phyloP scores from a whole-genome alignment of 768 basidiomycete species.

The Scleroderma bovista region DNA sequence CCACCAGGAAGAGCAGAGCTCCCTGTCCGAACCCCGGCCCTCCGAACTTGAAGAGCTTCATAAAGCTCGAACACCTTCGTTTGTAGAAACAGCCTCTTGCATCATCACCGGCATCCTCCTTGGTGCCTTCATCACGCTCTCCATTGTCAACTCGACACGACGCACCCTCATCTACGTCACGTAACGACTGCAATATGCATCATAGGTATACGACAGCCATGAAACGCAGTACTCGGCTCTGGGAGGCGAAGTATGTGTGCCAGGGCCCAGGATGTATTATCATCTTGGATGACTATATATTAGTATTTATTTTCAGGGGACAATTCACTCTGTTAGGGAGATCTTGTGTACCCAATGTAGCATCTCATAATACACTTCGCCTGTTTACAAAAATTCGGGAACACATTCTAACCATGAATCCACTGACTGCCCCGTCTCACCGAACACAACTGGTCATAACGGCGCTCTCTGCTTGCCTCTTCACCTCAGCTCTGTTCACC shows the following conservation, averaged over 20 bases:
- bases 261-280: slow-evolving; percentile 13
- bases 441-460: slow-evolving; percentile 59
- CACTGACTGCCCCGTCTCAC: slow-evolving; percentile 41
- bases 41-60: slow-evolving; percentile 9
- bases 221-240: background rate
- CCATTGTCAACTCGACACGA: slow-evolving; percentile 41
- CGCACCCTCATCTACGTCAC: slow-evolving; percentile 40
- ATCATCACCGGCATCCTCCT: slow-evolving; percentile 55
- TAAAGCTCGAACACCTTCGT: slow-evolving; percentile 18
- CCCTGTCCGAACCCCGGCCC: slow-evolving; percentile 9
- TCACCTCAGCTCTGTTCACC: slow-evolving; percentile 56
- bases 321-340: too few relatives aligned
- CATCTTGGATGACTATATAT: slow-evolving; percentile 20
- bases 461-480: slow-evolving; percentile 57
- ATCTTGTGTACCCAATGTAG: too few relatives aligned
- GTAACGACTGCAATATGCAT: slow-evolving; percentile 2
- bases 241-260: slow-evolving; percentile 4
- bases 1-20: slow-evolving; percentile 9
- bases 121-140: slow-evolving; percentile 52
- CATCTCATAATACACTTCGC: too few relatives aligned
- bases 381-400: too few relatives aligned
- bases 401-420: slow-evolving; percentile 14
- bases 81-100: slow-evolving; percentile 37
- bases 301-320: slow-evolving; percentile 19
- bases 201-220: background rate